phyloP scores from a whole-genome alignment of 495 filamentous ascomycete species.

The Penicillium atrosanguineum region DNA sequence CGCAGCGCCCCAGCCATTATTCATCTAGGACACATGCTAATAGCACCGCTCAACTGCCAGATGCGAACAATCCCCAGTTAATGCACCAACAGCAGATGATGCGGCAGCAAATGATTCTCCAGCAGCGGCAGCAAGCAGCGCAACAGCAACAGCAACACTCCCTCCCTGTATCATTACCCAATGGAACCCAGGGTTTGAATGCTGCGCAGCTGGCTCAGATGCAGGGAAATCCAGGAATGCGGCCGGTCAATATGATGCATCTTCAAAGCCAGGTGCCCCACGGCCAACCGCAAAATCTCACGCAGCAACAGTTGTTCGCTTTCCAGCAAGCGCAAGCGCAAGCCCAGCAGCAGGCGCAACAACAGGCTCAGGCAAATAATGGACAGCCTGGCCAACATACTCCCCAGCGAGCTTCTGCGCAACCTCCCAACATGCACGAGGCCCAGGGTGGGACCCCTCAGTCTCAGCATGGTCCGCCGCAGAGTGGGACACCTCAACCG shows the following conservation, averaged over 20 bases:
- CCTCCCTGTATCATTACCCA: constrained; percentile 53
- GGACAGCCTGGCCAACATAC: constrained; percentile 45
- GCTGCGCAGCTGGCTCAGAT: constrained; percentile 57
- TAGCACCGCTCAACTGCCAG: constrained; percentile 22
- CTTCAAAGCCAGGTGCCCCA: constrained; percentile 52
- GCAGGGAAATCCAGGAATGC: constrained; percentile 48
- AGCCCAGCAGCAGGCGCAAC: constrained; percentile 34
- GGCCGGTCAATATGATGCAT: constrained; percentile 42
- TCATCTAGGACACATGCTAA: constrained; percentile 15
- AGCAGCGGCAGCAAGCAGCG: constrained; percentile 40
- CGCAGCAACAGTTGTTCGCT: constrained; percentile 39
- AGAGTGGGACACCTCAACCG: constrained; percentile 50
- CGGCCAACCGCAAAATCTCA: constrained; percentile 50
- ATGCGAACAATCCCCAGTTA: constrained; percentile 51
- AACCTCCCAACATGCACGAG: constrained; percentile 46
- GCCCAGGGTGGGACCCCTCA: constrained; percentile 50
- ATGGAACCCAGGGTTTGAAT: constrained; percentile 58
- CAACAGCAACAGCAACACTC: constrained; percentile 53
- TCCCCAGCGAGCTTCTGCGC: constrained; percentile 45
- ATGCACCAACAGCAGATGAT: constrained; percentile 46
- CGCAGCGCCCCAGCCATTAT: background rate
- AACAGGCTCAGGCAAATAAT: constrained; percentile 40
- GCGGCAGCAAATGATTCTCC: constrained; percentile 32
- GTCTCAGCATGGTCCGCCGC: constrained; percentile 50
- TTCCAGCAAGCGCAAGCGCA: constrained; percentile 31